Evolutionary conservation across 1,139 yeast species (phyloP).

Genomic region (Saccharomyces hybrid): DNA sequence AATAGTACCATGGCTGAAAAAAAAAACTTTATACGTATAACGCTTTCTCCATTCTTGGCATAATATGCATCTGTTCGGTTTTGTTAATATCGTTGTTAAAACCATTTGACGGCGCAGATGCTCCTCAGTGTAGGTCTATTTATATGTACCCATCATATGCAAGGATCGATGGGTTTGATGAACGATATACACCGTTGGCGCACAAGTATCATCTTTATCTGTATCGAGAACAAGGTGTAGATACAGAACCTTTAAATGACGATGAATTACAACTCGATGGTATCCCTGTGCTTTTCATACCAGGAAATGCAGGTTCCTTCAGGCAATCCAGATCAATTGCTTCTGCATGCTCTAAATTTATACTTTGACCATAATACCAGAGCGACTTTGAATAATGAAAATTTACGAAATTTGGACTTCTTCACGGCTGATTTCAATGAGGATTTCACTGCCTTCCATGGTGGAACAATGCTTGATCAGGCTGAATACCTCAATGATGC

Average conservation of each 20-base stretch:
- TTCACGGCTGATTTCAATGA: slow-evolving; percentile 91
- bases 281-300: slow-evolving; percentile 82
- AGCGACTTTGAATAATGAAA: slow-evolving; percentile 27
- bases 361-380: slow-evolving; percentile 35
- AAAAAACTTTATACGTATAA: neutral
- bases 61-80: slow-evolving; percentile 11
- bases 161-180: slow-evolving; percentile 62
- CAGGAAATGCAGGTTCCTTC: slow-evolving; percentile 96
- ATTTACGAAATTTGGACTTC: slow-evolving; percentile 54
- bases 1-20: neutral
- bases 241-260: slow-evolving; percentile 43
- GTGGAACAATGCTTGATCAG: slow-evolving; percentile 85
- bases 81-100: slow-evolving; percentile 9
- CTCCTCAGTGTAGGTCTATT: slow-evolving; percentile 48
- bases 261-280: slow-evolving; percentile 48
- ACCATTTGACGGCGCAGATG: slow-evolving; percentile 35
- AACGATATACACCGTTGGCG: slow-evolving; percentile 63
- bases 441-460: slow-evolving; percentile 94
- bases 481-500: slow-evolving; percentile 93
- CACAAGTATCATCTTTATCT: slow-evolving; percentile 72
- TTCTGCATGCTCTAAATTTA: slow-evolving; percentile 53
- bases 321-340: slow-evolving; percentile 91
- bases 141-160: slow-evolving; percentile 77
- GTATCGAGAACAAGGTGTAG: slow-evolving; percentile 72
- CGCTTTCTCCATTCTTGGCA: slow-evolving; percentile 11